Percentiles rank a stretch among this genome's conserved stretches.
These are phyloP conservation scores for Gastrodia elata DNA, from an alignment of 106 monocot genomes.

Conservation along the genomic window DNA sequence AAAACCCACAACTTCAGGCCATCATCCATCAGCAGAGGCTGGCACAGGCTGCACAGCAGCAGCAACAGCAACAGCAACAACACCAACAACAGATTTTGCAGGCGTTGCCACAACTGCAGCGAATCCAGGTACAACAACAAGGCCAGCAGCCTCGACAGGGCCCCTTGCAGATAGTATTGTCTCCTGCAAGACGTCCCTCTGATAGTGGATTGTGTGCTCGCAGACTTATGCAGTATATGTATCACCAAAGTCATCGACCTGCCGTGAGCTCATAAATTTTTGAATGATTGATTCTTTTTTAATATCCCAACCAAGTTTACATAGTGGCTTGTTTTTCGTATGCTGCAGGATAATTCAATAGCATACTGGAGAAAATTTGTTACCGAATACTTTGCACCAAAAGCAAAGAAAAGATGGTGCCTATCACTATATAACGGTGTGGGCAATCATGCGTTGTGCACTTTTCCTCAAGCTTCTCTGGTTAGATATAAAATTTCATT, in stretches of 20 bases:
- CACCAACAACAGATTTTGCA: conserved; percentile 59
- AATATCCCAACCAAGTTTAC: background rate
- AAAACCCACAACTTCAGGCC: conserved; percentile 65
- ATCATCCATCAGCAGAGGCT: conserved; percentile 72
- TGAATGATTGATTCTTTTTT: background rate
- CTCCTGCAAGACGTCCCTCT: conserved; percentile 30
- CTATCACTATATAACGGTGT: conserved; percentile 68
- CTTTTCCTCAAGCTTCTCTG: conserved; percentile 67
- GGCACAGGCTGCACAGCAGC: conserved; percentile 19
- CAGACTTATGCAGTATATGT: conserved; percentile 88
- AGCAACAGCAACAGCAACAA: conserved; percentile 51
- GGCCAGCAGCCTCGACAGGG: conserved; percentile 40
- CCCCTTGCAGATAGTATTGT: conserved; percentile 35
- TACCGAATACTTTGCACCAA: conserved; percentile 73
- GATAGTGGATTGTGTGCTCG: conserved; percentile 72
- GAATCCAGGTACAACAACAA: conserved; percentile 42
- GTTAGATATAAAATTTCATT: conserved; percentile 34
- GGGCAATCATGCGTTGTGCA: conserved; percentile 50
- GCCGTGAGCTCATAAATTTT: conserved; percentile 40
- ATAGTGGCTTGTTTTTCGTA: conserved; percentile 2
- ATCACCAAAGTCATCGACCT: conserved; percentile 72
- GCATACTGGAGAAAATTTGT: conserved; percentile 93
- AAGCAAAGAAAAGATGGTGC: conserved; percentile 87
- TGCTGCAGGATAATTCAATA: conserved; percentile 69
- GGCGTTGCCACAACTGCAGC: conserved; percentile 59